Base-by-base conservation (phyloP, 2,329 filamentous ascomycete species). In the Clarireedia hainanense region DNA sequence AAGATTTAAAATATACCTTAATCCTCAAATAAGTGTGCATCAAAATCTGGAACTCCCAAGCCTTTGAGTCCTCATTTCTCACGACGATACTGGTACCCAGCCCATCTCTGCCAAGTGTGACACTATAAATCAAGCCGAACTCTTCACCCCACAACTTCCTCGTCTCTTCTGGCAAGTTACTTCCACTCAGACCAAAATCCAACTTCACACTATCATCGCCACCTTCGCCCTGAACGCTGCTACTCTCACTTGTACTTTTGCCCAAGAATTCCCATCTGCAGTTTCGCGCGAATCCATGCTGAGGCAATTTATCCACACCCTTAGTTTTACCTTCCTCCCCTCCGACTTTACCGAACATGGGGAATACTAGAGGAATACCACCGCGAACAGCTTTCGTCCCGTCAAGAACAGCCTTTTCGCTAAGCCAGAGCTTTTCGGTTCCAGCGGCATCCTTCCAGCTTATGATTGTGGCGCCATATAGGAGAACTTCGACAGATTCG, bases 251-350 rank as follows among this genome's bases (percentile, higher is more conserved):
- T 86, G 81, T 85, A 6, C 86, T 89, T 74, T 92, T 95, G 68
- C 91, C 91, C 51, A 99, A 79, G 70, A 94, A 96, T 72, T 97
- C 91, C 94, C 94, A 99, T 60, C 81, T 81, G 47, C 86, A 88
- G 68, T 82, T 91, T 65, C 94, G 89, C 40, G 92, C 94, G 73
- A 99, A 95, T 63, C 94, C 94, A 75, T 97, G 94, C 74, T 96
- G 91, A 3, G 91, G 86, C 26, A 99, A 86, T 10, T 37, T 40
- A 61, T 81, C 75, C 51, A 83, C 82, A n/a, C 49, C 55, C 62
- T 81, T 76, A 51, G 83, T 82, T 27, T 90, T 94, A n/a, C 87
- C 79, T 62, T 86, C 83, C 71, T 91, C 85, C 63, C 85, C 78
- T 52, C 88, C 85, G 12, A 87, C 83, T 42, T 86, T 87, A 30